Evolutionary conservation across 2,329 filamentous ascomycete genomes (phyloP), one percentile per base, ranked within the genome.

Genomic region (Fusarium sp.): DNA sequence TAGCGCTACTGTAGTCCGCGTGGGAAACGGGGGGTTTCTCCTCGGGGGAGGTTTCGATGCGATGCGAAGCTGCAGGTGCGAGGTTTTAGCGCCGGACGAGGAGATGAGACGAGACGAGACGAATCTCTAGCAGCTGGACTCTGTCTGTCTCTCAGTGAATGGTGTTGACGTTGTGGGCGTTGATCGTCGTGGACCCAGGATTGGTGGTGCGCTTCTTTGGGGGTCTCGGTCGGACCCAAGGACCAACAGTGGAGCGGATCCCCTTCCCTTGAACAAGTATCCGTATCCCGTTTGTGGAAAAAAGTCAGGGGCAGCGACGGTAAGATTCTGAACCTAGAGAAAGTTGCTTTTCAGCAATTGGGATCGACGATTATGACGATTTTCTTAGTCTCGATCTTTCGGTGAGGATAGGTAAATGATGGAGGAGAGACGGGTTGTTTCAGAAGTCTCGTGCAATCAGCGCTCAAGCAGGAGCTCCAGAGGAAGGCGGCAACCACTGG

Each of bases 331-430:
- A 63, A 68, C 70, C 58, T 63, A 45, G 43, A 47, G 43, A 25
- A 20, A 20, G 45, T 27, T 33, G 32, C 20, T 52, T 62, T 43
- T 25, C 30, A 37, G 25, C 58, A 37, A 73, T 63, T 54, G 60
- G 56, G 68, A 73, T 73, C 71, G 58, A 57, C 61, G 58, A 74
- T 69, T 65, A 74, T 65, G 71, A 66, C 71, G 65, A 74, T 62
- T 30, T 32, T 32, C 10, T 50, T 54, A 33, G 52, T 15, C 15
- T 40, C 58, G 22, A 22, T 58, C 71, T 71, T 73, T 71, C 70
- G 54, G 62, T 22, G 56, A 70, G 63, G 37, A 38, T 30, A 27
- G 4, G 25, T 5, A 38, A 33, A 68, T 22, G 59, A 68, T 45
- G 67, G 27, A 38, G 50, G 54, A 73, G 43, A 32, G 52, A 69